A percentile compares a stretch with the other conserved stretches of the same genome.
phyloP scores from a whole-genome alignment of 441 rosid genomes.

The Corymbia citriodora region DNA sequence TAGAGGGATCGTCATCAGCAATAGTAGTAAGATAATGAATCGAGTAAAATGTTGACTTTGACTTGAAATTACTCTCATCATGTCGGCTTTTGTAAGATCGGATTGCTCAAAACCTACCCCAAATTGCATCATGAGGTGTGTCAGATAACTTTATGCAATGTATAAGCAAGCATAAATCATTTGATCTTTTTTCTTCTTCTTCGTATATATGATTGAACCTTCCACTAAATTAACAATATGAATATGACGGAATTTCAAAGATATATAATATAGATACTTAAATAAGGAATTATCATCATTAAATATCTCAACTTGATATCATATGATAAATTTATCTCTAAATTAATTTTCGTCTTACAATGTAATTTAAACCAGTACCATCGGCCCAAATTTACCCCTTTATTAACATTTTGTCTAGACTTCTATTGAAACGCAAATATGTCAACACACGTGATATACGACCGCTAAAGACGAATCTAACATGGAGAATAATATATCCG shows the following conservation, averaged over 20 bases:
- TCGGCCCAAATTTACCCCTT: no score
- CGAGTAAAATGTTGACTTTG: neutral
- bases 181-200: neutral
- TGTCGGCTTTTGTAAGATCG: neutral
- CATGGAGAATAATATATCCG: neutral
- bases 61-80: neutral
- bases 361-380: no score
- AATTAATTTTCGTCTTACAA: neutral
- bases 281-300: neutral
- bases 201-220: neutral
- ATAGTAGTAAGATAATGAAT: neutral
- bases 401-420: no score
- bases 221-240: neutral
- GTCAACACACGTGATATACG: accelerated
- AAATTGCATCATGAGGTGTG: neutral
- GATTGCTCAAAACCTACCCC: neutral
- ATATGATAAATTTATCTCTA: neutral
- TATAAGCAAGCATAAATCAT: neutral
- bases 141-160: neutral
- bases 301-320: neutral
- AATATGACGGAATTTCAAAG: neutral
- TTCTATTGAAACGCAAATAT: neutral
- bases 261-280: neutral
- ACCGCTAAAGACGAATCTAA: neutral
- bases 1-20: neutral